A percentile compares a stretch with the other conserved stretches of the same genome.
Evolutionary conservation across 164 flowering plant genomes (phyloP).

Genomic region (Saururus chinensis): DNA sequence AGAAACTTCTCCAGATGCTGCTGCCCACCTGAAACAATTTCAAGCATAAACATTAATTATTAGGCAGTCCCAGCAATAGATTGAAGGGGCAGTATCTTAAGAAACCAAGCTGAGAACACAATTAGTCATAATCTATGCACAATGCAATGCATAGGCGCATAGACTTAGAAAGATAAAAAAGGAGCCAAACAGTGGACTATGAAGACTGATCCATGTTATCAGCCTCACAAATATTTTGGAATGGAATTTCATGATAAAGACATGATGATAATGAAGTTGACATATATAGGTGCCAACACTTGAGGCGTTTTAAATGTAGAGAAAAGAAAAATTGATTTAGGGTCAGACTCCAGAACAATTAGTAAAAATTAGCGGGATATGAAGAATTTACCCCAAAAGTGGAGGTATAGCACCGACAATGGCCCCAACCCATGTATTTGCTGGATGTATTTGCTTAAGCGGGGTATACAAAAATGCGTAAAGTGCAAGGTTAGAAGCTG

Average conservation of each 20-base stretch:
- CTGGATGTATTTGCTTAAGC: slow-evolving; percentile 87
- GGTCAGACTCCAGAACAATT: too few species aligned
- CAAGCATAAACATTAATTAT: slow-evolving; percentile 2
- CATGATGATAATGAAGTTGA: too few species aligned
- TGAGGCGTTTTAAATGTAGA: too few species aligned
- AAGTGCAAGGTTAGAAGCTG: slow-evolving; percentile 77
- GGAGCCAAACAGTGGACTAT: neutral
- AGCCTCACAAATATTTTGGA: too few species aligned
- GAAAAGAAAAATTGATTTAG: neutral
- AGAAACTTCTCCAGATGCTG: slow-evolving; percentile 74
- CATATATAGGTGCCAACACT: too few species aligned
- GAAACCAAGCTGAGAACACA: neutral
- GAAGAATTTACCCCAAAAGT: slow-evolving; percentile 65
- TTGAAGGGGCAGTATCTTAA: too few species aligned
- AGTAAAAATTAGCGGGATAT: neutral
- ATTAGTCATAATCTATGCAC: neutral
- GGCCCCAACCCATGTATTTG: slow-evolving; percentile 99
- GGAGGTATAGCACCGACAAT: slow-evolving; percentile 98
- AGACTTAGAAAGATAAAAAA: neutral
- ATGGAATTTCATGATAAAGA: too few species aligned
- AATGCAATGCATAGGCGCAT: too few species aligned
- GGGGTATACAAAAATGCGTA: slow-evolving; percentile 95
- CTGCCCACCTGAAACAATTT: slow-evolving; percentile 64
- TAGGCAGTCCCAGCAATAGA: neutral
- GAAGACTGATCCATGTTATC: neutral